Evolutionary conservation across 1,139 yeast genomes (phyloP), one percentile per base, ranked within the genome.

Genomic region (Zygoascus sp.): DNA sequence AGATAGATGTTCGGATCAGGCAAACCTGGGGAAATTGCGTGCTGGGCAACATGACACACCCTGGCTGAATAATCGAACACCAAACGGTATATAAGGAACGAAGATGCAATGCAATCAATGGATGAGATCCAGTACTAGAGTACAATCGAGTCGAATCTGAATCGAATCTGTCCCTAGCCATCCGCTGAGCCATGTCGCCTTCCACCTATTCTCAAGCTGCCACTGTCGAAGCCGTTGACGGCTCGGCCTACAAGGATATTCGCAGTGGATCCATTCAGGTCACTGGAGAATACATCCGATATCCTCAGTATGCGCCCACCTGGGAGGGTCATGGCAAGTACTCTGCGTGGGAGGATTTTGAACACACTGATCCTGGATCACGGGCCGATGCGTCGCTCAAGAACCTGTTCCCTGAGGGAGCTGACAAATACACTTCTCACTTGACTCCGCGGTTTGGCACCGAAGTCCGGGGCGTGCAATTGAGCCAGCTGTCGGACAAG

Each of bases 401-500:
- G 27, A 61, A 64, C 48, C 50, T 64, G 27, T 56, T 59, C 43
- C 56, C 59, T 10, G 54, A 59, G 37, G 59, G 55, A 7, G 43
- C 49, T 9, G 53, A 55, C 16, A 36, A 40, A 23, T 42, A 46
- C 19, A 48, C 53, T 15, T 56, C 55, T 27, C 48, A 53, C n/a
- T 32, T 62, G 30, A 58, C 83, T 7, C 88, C 88, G 38, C 80
- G 78, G 60, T 69, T 82, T 45, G 89, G 88, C 9, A 68, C 80
- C 17, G 85, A 79, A 57, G 68, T 82, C 32, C 59, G 60, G 15
- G 83, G 83, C 17, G 62, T 81, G 21, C 87, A 81, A 58, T 63
- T 81, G 42, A 76, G 83, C 2, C 60, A 72, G 51, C 67, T 81
- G 48, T 62, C 68, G 42, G 71, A 72, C 44, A 67, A 65, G 15